Conservation (phyloP, 768 basidiomycete genomes). For the Scleroderma citrinum region DNA sequence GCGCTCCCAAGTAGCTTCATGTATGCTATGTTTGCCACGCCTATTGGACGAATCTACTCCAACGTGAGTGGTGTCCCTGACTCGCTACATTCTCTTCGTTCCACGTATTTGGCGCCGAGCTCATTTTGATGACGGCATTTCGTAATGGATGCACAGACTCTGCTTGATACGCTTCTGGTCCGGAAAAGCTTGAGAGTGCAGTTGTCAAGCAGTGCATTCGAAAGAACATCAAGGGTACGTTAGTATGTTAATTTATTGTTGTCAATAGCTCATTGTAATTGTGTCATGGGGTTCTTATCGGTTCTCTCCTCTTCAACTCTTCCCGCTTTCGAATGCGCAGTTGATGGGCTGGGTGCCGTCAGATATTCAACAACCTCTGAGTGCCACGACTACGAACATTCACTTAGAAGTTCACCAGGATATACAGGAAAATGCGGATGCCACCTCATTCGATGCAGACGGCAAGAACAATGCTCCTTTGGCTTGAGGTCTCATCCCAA, state of each 20-base stretch:
- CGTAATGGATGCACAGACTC: constrained; percentile 24
- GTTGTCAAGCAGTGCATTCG: constrained; percentile 1
- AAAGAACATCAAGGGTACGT: background rate
- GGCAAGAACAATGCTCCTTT: background rate
- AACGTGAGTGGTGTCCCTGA: constrained; percentile 30
- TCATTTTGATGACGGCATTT: background rate
- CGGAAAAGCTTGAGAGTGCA: constrained; percentile 30
- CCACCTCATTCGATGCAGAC: background rate
- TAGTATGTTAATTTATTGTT: background rate
- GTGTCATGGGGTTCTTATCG: background rate
- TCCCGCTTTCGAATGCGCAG: background rate
- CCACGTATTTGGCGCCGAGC: too few species aligned
- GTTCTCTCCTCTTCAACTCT: background rate
- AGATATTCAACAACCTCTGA: background rate
- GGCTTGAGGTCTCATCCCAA: too few species aligned
- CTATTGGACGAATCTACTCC: constrained; percentile 37
- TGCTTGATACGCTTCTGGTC: constrained; percentile 40
- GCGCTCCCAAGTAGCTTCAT: constrained; percentile 23
- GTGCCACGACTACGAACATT: background rate
- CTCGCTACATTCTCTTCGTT: too few species aligned
- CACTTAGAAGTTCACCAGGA: background rate
- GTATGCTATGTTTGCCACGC: constrained; percentile 33
- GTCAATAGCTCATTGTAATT: background rate
- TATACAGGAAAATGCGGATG: background rate
- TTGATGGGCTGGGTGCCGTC: background rate